Conservation (phyloP, 2,329 filamentous ascomycete species). For the Didymella glomerata region DNA sequence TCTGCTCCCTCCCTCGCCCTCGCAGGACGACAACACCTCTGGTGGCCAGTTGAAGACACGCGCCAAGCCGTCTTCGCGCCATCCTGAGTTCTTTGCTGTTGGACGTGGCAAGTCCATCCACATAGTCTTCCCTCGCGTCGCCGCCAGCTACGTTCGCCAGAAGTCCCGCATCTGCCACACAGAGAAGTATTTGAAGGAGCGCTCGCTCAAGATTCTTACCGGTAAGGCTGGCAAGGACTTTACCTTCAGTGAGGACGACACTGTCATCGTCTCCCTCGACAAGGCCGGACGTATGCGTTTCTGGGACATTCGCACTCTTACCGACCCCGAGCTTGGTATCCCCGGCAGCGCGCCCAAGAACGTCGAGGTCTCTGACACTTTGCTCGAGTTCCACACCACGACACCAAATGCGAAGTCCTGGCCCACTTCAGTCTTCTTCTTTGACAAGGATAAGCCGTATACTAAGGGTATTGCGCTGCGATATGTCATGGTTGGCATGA, state of each 20-base stretch:
- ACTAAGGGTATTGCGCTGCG: conserved; percentile 87
- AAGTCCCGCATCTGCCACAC: conserved; percentile 75
- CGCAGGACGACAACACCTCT: conserved; percentile 87
- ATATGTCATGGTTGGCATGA: conserved; percentile 97
- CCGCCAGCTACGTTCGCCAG: conserved; percentile 60
- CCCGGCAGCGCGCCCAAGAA: conserved; percentile 56
- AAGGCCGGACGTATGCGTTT: conserved; percentile 97
- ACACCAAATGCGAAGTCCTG: conserved; percentile 92
- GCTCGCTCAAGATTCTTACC: conserved; percentile 90
- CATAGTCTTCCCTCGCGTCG: conserved; percentile 73
- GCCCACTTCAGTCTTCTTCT: conserved; percentile 93
- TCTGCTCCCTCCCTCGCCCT: conserved; percentile 83
- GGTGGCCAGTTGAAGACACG: conserved; percentile 95
- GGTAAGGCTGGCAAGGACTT: conserved; percentile 99
- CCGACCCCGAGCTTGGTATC: conserved; percentile 57
- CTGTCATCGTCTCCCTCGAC: conserved; percentile 91
- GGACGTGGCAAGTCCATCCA: conserved; percentile 96
- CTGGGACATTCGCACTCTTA: conserved; percentile 92
- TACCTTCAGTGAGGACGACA: conserved; percentile 95
- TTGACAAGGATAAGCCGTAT: conserved; percentile 95
- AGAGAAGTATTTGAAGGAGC: conserved; percentile 85
- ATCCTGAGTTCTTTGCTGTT: conserved; percentile 93
- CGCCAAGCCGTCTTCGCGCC: conserved; percentile 85
- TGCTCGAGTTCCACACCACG: conserved; percentile 87
- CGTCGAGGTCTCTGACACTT: conserved; percentile 82